Conservation (phyloP, 306 rosid genomes). For the Casuarina glauca region DNA sequence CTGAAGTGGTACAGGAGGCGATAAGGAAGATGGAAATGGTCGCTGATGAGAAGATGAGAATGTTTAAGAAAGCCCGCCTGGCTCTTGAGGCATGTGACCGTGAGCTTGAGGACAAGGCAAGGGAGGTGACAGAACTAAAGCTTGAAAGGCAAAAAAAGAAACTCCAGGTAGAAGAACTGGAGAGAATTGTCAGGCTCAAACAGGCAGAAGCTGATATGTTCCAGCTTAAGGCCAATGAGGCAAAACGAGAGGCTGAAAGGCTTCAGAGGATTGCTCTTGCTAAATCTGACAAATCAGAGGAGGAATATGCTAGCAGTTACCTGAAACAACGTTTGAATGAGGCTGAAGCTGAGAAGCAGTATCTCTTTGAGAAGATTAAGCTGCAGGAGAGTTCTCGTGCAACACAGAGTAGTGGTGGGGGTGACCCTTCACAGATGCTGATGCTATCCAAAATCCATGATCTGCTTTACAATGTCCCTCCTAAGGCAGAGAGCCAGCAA, state of each 20-base stretch:
- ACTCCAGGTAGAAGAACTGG: constrained; percentile 82
- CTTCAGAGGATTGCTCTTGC: constrained; percentile 93
- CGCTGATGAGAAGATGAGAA: constrained; percentile 98
- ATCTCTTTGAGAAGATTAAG: constrained; percentile 92
- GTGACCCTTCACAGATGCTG: constrained; percentile 77
- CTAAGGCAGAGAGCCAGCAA: constrained; percentile 67
- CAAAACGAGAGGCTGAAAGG: constrained; percentile 91
- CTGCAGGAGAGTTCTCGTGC: constrained; percentile 87
- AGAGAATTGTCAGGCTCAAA: constrained; percentile 94
- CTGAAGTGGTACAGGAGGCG: constrained; percentile 97
- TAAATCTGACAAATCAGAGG: constrained; percentile 94
- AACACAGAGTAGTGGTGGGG: constrained; percentile 66
- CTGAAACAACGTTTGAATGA: constrained; percentile 83
- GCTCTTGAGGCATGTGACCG: constrained; percentile 84
- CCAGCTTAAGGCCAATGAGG: constrained; percentile 91
- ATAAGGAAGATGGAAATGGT: constrained; percentile 94
- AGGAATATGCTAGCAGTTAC: constrained; percentile 89
- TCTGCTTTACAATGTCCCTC: constrained; percentile 60
- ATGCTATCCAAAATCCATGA: constrained; percentile 83
- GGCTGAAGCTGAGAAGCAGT: constrained; percentile 98
- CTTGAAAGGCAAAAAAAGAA: constrained; percentile 83
- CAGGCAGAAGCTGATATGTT: constrained; percentile 97
- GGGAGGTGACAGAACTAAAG: constrained; percentile 84
- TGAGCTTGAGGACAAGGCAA: constrained; percentile 82
- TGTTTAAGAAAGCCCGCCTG: constrained; percentile 88